Conservation (phyloP, 305 asterid species). For the Fraxinus platypoda region DNA sequence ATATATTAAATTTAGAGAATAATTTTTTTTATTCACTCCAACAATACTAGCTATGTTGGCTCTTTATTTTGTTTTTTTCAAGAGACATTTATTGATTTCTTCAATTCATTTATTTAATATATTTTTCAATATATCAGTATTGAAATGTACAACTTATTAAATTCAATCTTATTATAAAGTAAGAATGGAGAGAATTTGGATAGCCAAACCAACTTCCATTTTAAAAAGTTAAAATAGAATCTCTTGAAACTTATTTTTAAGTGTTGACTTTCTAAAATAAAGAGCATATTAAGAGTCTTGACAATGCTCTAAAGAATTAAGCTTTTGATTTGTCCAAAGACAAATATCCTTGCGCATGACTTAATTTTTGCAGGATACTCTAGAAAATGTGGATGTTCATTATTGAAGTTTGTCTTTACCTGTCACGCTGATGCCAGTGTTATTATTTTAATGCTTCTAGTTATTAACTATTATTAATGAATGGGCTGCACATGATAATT, state of each 20-base stretch:
- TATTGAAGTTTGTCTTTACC: neutral
- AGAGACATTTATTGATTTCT: neutral
- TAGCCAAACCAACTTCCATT: neutral
- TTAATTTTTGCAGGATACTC: neutral
- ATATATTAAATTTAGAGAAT: too few relatives aligned
- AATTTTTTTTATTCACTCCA: neutral
- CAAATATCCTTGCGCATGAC: slow-evolving; percentile 17
- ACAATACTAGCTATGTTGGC: neutral
- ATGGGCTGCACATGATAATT: slow-evolving; percentile 4
- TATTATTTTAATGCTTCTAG: slow-evolving; percentile 12
- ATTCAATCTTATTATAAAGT: neutral
- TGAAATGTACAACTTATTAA: neutral
- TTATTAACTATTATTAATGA: slow-evolving; percentile 2
- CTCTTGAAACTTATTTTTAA: too few relatives aligned
- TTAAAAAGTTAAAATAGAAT: neutral
- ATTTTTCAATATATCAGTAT: neutral
- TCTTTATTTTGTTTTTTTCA: neutral
- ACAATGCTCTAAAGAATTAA: neutral
- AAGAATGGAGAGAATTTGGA: neutral
- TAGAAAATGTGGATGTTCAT: neutral
- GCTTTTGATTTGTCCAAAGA: slow-evolving; percentile 15
- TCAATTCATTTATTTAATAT: too few relatives aligned
- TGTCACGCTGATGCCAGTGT: slow-evolving; percentile 14
- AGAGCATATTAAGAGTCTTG: too few relatives aligned
- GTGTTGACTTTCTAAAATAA: too few relatives aligned